phyloP scores from a whole-genome alignment of 2,329 filamentous ascomycete species.

The Ceratocystis diversiconidia region DNA sequence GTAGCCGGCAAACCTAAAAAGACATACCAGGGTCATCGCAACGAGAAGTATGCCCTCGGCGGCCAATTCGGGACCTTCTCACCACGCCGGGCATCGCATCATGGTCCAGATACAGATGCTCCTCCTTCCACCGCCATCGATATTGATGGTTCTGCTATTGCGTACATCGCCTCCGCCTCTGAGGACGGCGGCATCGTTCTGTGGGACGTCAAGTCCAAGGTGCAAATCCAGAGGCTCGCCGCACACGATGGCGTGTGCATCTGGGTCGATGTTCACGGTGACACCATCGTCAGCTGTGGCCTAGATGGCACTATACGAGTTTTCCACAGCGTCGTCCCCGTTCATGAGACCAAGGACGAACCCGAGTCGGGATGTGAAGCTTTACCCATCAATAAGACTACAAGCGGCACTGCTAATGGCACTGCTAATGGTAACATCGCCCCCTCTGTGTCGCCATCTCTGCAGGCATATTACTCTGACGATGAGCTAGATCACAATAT shows the following conservation, averaged over 20 bases:
- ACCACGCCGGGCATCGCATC: conserved; percentile 19
- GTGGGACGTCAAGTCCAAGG: conserved; percentile 84
- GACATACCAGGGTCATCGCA: conserved; percentile 88
- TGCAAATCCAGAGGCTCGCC: conserved; percentile 54
- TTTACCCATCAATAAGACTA: too few species aligned
- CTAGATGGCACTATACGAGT: conserved; percentile 41
- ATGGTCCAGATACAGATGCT: conserved; percentile 17
- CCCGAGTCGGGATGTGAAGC: not conserved
- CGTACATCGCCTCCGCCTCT: conserved; percentile 68
- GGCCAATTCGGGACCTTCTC: conserved; percentile 59
- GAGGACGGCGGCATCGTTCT: conserved; percentile 75
- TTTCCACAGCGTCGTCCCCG: conserved; percentile 26
- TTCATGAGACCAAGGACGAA: too few species aligned
- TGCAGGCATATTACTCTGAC: not conserved
- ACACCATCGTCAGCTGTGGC: conserved; percentile 43
- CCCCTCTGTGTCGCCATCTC: not conserved
- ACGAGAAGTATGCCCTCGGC: conserved; percentile 69
- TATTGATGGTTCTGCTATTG: conserved; percentile 19
- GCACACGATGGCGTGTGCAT: conserved; percentile 46
- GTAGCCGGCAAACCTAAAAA: conserved; percentile 83
- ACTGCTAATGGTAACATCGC: not conserved
- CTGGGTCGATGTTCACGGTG: conserved; percentile 47
- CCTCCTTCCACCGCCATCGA: conserved; percentile 11
- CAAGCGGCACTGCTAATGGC: not conserved
- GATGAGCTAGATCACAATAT: not conserved